Conservation (phyloP, 2,329 filamentous ascomycete species). For the Stachybotrys echinatus region DNA sequence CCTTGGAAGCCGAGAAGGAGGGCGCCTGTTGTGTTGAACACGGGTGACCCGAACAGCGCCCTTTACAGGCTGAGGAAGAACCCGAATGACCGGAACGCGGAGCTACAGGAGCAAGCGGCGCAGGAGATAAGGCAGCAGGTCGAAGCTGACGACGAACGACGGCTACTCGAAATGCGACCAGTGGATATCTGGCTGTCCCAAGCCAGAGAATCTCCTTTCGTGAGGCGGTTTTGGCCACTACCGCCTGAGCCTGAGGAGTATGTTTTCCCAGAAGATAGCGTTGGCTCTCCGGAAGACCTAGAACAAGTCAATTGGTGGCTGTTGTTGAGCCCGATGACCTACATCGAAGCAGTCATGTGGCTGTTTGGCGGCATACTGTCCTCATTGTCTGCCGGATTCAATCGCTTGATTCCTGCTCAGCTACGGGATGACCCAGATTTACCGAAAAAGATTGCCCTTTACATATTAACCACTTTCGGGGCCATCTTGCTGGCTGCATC, state of each 20-base stretch:
- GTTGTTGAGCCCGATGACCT: slow-evolving; percentile 24
- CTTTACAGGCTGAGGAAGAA: not conserved
- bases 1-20: not conserved
- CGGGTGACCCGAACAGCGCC: not conserved
- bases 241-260: not conserved
- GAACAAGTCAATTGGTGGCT: slow-evolving; percentile 14
- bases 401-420: slow-evolving; percentile 4
- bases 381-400: slow-evolving; percentile 7
- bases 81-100: not conserved
- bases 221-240: not conserved
- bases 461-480: not conserved
- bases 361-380: slow-evolving; percentile 12
- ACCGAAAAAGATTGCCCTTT: not conserved
- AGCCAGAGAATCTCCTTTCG: not conserved
- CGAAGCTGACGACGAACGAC: not conserved
- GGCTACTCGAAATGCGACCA: not conserved
- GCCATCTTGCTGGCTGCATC: not conserved
- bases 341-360: slow-evolving; percentile 19
- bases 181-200: not conserved
- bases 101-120: not conserved
- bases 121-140: not conserved
- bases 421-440: not conserved
- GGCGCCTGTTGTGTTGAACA: not conserved
- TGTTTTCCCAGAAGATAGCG: not conserved
- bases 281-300: not conserved